Evolutionary conservation across 148 eudicot genomes (phyloP).

Genomic region (Rheum nobile): DNA sequence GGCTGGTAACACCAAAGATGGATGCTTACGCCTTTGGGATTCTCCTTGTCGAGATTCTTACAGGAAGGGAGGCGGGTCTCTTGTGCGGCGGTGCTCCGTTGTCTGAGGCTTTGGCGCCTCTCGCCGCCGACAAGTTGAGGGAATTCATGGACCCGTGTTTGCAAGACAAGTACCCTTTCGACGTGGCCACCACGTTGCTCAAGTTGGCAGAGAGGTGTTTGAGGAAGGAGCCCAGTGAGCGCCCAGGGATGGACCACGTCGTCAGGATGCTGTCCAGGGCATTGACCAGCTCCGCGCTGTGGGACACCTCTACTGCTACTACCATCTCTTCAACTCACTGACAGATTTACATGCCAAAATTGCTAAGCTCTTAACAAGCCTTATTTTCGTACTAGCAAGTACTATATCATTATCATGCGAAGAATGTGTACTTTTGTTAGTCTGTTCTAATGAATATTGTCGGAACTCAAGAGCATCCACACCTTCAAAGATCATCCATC

Average conservation of each 20-base stretch:
- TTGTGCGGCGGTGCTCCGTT: constrained; percentile 28
- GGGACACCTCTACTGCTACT: constrained; percentile 8
- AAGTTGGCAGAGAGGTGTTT: constrained; percentile 42
- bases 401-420: too few relatives aligned
- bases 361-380: not conserved
- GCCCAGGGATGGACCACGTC: constrained; percentile 47
- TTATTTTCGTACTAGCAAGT: not conserved
- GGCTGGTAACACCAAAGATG: constrained; percentile 47
- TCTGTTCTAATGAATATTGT: not conserved
- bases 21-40: constrained; percentile 83
- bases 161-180: constrained; percentile 34
- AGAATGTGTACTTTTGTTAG: too few relatives aligned
- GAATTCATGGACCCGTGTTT: constrained; percentile 41
- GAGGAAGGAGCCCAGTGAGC: constrained; percentile 35
- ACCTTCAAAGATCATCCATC: too few relatives aligned
- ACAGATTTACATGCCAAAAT: not conserved
- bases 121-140: constrained; percentile 18
- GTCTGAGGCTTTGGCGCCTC: constrained; percentile 30
- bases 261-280: constrained; percentile 36
- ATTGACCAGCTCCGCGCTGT: constrained; percentile 19
- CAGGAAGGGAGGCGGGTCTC: constrained; percentile 44
- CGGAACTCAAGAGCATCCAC: too few relatives aligned
- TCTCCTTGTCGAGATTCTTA: constrained; percentile 50
- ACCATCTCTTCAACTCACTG: not conserved
- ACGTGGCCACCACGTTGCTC: constrained; percentile 36